A percentile compares a stretch with the other conserved stretches of the same genome.
phyloP scores from a whole-genome alignment of 2,329 filamentous ascomycete species.

The Alternaria brassicicola region DNA sequence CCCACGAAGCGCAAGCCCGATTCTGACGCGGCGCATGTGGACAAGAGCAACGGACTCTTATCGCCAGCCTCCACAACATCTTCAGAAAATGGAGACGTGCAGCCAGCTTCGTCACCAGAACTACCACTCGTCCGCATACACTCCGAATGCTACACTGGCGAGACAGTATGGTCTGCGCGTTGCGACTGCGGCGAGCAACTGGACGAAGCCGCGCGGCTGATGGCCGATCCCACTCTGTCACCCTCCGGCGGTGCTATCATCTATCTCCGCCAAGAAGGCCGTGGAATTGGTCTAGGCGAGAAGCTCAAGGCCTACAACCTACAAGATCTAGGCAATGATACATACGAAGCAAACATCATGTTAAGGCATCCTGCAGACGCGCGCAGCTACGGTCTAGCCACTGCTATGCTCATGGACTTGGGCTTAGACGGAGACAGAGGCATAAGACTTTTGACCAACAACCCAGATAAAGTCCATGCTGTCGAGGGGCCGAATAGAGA shows the following conservation, averaged over 20 bases:
- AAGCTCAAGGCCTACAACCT: conserved; percentile 98
- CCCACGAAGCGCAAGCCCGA: conserved; percentile 27
- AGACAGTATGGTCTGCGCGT: conserved; percentile 96
- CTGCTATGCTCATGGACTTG: conserved; percentile 88
- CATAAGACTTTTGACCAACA: conserved; percentile 88
- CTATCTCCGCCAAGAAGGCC: conserved; percentile 93
- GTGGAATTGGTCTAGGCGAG: conserved; percentile 91
- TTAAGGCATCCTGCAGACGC: conserved; percentile 93
- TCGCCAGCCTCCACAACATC: conserved; percentile 31
- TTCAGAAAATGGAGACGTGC: conserved; percentile 38
- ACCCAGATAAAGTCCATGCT: conserved; percentile 93
- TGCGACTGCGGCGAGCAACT: conserved; percentile 98
- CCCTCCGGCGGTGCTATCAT: conserved; percentile 84
- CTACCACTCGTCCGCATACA: conserved; percentile 90
- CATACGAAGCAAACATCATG: conserved; percentile 91
- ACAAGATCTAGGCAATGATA: conserved; percentile 96
- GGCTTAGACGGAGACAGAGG: conserved; percentile 72
- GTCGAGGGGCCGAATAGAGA: conserved; percentile 92
- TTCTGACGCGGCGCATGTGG: conserved; percentile 3
- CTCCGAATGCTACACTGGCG: conserved; percentile 97
- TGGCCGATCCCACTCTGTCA: conserved; percentile 71
- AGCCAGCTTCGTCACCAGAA: conserved; percentile 38
- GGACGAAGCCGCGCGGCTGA: conserved; percentile 91
- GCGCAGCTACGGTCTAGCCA: conserved; percentile 92
- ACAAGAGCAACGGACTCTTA: conserved; percentile 17